These are phyloP conservation scores for Talaromyces ruber DNA, from an alignment of 495 filamentous ascomycete species.

Conservation along the genomic window DNA sequence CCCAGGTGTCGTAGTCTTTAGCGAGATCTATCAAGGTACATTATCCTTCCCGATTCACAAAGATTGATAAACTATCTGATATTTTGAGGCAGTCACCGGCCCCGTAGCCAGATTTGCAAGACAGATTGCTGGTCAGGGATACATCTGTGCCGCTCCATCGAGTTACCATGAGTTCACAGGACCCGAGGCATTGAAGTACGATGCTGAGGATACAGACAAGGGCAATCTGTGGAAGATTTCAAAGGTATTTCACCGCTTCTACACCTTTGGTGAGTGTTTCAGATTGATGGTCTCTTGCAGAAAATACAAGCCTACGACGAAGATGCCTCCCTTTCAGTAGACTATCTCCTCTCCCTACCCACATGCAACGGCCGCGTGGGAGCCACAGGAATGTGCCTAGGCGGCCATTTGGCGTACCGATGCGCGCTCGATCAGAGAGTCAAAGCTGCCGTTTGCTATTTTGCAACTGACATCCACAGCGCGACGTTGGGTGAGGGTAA, in stretches of 20 bases:
- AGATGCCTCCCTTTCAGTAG: conserved; percentile 67
- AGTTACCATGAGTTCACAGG: conserved; percentile 91
- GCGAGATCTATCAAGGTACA: conserved; percentile 92
- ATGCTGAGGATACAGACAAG: conserved; percentile 77
- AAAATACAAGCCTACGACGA: conserved; percentile 84
- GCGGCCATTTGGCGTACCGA: conserved; percentile 81
- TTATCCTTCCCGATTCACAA: conserved; percentile 2
- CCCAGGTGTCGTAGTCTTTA: conserved; percentile 85
- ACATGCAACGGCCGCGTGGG: conserved; percentile 85
- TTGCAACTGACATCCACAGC: conserved; percentile 85
- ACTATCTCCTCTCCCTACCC: conserved; percentile 60
- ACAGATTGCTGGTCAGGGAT: conserved; percentile 88
- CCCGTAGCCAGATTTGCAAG: conserved; percentile 86
- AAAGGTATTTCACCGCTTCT: conserved; percentile 42
- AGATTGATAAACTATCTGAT: not conserved
- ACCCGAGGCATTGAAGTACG: conserved; percentile 76
- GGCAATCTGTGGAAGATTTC: conserved; percentile 81
- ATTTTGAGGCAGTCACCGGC: conserved; percentile 69
- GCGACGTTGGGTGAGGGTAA: conserved; percentile 63
- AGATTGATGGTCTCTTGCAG: conserved; percentile 21
- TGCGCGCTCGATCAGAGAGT: conserved; percentile 73
- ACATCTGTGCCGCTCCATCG: conserved; percentile 84
- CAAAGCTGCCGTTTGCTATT: conserved; percentile 74
- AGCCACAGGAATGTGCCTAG: conserved; percentile 90
- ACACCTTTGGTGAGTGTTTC: not conserved